phyloP scores from a whole-genome alignment of 352 stramenopile species.

The Globisporangium emineosum region DNA sequence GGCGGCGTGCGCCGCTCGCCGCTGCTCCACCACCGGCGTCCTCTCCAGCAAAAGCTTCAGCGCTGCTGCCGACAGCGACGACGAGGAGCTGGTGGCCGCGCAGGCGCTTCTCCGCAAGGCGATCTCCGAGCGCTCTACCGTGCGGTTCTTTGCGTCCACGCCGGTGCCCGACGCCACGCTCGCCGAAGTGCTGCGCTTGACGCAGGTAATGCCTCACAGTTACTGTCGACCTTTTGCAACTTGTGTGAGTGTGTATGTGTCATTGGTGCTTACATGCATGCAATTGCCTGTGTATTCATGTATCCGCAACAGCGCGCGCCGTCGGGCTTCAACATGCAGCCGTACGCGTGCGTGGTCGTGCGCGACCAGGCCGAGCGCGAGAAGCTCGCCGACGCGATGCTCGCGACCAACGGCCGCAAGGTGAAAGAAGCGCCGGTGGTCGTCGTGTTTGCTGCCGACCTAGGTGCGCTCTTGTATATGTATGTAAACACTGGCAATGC shows the following conservation, averaged over 20 bases:
- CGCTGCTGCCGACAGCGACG: neutral
- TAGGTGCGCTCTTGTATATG: slow-evolving; percentile 29
- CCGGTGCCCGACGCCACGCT: slow-evolving; percentile 54
- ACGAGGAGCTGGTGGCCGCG: neutral
- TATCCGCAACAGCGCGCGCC: slow-evolving; percentile 42
- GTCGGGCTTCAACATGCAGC: slow-evolving; percentile 80
- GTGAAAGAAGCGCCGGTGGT: slow-evolving; percentile 76
- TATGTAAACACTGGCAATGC: too few relatives aligned
- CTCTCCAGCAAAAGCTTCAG: neutral
- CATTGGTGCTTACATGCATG: neutral
- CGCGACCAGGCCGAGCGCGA: slow-evolving; percentile 66
- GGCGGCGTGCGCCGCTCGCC: neutral
- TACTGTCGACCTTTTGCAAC: too few relatives aligned
- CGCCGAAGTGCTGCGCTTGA: slow-evolving; percentile 58
- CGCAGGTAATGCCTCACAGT: slow-evolving; percentile 46
- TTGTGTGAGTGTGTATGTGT: neutral
- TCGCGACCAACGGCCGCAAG: slow-evolving; percentile 67
- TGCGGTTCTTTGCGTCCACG: slow-evolving; percentile 15
- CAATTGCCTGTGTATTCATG: neutral
- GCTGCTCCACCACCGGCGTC: neutral
- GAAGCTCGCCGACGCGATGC: slow-evolving; percentile 69
- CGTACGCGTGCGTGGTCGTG: slow-evolving; percentile 76
- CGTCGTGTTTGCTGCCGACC: slow-evolving; percentile 77
- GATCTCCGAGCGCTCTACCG: slow-evolving; percentile 12
- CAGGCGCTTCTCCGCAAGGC: slow-evolving; percentile 15